Base-by-base conservation (phyloP, 2,329 filamentous ascomycete species). In the Curvularia sp. region DNA sequence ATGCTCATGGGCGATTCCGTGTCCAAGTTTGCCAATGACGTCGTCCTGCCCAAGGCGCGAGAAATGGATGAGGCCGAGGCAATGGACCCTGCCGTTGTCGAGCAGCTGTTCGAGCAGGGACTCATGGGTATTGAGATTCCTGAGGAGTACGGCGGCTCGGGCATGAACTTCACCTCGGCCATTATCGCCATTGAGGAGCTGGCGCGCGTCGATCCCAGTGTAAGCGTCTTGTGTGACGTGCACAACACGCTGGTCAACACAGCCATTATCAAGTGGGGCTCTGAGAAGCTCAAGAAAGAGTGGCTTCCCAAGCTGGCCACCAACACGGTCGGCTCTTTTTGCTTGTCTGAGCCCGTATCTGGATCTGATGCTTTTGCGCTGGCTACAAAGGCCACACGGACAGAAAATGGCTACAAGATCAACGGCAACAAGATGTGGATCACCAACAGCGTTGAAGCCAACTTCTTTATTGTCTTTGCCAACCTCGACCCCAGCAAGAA, bases 361-460 rank as follows among this genome's bases (percentile, higher is more conserved):
- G 95, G 95, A 22, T 97, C 93, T 0, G 95, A 99, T 75, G 95
- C 95, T 41, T 99, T 99, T 75, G 96, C 96, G 1, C 85, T 99
- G 64, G 90, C 92, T 67, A 98, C 95, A 57, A 93, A 92, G 78
- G 95, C 95, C 43, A 88, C 87, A 57, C 91, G 93, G 83, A 95
- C 92, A 0, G 84, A 87, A 22, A 85, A 88, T 64, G 93, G 94
- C 33, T 99, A 94, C 83, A 89, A 85, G 79, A 90, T 99, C 78
- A 90, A 87, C 61, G 95, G 95, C 49, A 88, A 87, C 78, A 99
- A 99, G 86, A 99, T 99, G 95, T 99, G 95, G 95, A 99, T 99
- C 80, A 99, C 95, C 64, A 99, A 99, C 84, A 90, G 91, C 50
- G 89, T 94, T 82, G 95, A 99, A 81, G 90, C 95, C 20, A 88